Evolutionary conservation across 2,329 filamentous ascomycete genomes (phyloP).

Genomic region (Hymenoscyphus occultus): DNA sequence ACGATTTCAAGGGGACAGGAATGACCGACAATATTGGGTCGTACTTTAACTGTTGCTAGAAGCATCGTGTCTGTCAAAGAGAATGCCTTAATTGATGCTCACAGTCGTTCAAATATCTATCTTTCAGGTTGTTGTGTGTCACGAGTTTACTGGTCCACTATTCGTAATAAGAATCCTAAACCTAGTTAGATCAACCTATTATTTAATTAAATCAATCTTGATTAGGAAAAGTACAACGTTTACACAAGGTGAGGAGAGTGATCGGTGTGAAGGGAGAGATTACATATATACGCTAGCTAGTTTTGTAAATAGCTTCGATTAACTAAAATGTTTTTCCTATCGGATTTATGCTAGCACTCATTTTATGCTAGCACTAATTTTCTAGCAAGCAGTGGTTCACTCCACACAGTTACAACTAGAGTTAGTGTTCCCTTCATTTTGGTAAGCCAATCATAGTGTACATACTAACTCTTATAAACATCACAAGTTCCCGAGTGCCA

Average conservation of each 20-base stretch:
- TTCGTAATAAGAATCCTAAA: not conserved
- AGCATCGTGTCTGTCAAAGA: not conserved
- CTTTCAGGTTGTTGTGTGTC: not conserved
- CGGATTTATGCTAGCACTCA: not conserved
- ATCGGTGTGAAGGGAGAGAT: not conserved
- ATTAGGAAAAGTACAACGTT: not conserved
- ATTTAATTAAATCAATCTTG: conserved; percentile 1
- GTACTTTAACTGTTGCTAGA: not conserved
- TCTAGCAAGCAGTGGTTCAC: too few species aligned
- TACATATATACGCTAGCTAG: not conserved
- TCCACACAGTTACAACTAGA: too few species aligned
- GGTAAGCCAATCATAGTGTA: too few species aligned
- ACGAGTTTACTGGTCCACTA: not conserved
- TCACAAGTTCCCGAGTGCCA: too few species aligned
- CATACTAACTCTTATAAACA: too few species aligned
- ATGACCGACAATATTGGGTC: too few species aligned
- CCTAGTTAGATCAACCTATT: not conserved
- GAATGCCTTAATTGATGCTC: not conserved
- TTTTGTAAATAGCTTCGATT: not conserved
- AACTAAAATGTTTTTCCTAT: not conserved
- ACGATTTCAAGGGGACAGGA: not conserved
- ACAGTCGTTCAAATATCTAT: not conserved
- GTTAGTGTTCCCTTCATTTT: too few species aligned
- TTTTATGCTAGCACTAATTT: not conserved
- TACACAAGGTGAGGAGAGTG: not conserved